Conservation (phyloP, 345 rosid genomes). For the Citrus inodora region DNA sequence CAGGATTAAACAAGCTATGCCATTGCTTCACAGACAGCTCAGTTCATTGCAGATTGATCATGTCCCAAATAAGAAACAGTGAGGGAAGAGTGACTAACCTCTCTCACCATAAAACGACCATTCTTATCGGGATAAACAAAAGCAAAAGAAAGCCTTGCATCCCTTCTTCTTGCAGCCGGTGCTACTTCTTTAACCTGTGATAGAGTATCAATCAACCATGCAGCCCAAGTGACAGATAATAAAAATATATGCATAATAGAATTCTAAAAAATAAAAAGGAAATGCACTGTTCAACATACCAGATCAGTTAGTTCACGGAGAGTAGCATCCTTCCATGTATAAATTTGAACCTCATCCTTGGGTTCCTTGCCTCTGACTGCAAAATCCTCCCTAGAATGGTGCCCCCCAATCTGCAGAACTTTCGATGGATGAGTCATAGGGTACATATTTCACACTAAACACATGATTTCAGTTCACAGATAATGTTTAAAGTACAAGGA, state of each 20-base stretch:
- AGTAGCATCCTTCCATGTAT: conserved; percentile 96
- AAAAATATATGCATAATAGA: neutral
- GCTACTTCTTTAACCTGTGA: conserved; percentile 86
- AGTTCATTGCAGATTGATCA: neutral
- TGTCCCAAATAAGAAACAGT: neutral
- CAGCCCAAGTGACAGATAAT: neutral
- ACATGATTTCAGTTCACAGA: neutral
- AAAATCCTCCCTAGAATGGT: conserved; percentile 80
- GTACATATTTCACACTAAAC: neutral
- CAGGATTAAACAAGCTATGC: neutral
- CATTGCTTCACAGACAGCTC: neutral
- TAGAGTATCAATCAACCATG: neutral
- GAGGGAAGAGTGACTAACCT: conserved; percentile 35
- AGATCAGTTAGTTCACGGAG: conserved; percentile 86
- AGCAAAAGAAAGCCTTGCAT: conserved; percentile 87
- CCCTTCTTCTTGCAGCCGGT: conserved; percentile 85
- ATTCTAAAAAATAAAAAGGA: neutral
- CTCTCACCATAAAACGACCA: conserved; percentile 71
- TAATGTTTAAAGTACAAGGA: neutral
- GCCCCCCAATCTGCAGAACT: conserved; percentile 64
- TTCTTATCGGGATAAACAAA: conserved; percentile 81
- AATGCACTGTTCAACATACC: conserved; percentile 34
- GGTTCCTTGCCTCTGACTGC: conserved; percentile 98
- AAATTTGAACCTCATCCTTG: conserved; percentile 92
- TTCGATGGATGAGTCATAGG: neutral